Evolutionary conservation across 305 asterid species (phyloP).

Genomic region (Plantago coronopus): DNA sequence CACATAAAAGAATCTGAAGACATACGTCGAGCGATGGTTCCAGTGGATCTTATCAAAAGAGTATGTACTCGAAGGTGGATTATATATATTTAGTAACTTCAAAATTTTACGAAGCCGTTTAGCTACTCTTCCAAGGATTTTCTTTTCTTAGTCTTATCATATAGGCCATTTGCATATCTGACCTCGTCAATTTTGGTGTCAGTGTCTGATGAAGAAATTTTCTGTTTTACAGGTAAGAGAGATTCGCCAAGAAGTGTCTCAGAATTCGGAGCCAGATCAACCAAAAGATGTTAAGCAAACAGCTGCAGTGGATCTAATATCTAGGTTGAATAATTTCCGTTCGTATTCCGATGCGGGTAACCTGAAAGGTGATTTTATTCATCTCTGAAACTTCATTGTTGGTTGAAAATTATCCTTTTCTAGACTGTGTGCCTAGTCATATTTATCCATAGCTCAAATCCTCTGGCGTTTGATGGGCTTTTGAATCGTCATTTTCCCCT

Average conservation of each 20-base stretch:
- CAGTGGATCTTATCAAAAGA: constrained; percentile 74
- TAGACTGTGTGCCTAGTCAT: too few species aligned
- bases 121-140: constrained; percentile 1
- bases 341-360: constrained; percentile 78
- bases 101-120: background rate
- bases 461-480: too few species aligned
- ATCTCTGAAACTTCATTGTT: too few species aligned
- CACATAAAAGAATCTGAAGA: constrained; percentile 76
- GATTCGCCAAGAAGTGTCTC: constrained; percentile 46
- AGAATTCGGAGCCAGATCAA: constrained; percentile 41
- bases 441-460: too few species aligned
- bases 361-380: constrained; percentile 47
- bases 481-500: too few species aligned
- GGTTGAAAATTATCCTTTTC: too few species aligned
- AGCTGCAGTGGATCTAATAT: constrained; percentile 66
- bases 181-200: background rate
- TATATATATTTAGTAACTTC: background rate
- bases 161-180: background rate
- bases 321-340: constrained; percentile 72
- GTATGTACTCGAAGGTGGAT: constrained; percentile 32
- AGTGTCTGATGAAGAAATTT: background rate
- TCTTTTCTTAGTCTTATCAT: background rate
- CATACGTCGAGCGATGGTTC: constrained; percentile 70
- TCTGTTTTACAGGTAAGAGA: constrained; percentile 58
- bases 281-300: constrained; percentile 71